phyloP scores from a whole-genome alignment of 305 asterid species.

The Fraxinus baroniana region DNA sequence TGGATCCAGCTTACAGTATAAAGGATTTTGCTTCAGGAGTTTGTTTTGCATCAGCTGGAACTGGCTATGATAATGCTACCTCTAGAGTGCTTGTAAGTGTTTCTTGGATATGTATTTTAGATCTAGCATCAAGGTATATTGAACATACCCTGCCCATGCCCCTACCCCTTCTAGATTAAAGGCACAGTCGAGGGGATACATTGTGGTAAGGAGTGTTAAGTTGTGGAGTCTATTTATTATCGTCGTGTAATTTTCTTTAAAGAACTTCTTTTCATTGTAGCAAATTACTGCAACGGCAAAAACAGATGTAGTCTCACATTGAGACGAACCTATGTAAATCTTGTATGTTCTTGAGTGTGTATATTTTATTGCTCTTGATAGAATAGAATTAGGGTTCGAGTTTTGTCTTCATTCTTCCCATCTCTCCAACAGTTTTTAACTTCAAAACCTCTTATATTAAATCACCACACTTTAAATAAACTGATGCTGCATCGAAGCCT shows the following conservation, averaged over 20 bases:
- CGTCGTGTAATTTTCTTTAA: not conserved
- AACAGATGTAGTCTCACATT: not conserved
- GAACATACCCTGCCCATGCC: not conserved
- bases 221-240: not conserved
- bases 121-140: not conserved
- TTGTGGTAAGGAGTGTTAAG: not conserved
- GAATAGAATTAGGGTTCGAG: not conserved
- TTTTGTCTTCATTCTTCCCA: not conserved
- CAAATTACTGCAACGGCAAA: not conserved
- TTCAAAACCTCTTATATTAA: not conserved
- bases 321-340: not conserved
- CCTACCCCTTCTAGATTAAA: not conserved
- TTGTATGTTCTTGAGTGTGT: not conserved
- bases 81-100: conserved; percentile 59
- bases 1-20: conserved; percentile 59
- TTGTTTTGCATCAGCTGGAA: conserved; percentile 91
- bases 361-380: not conserved
- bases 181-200: not conserved
- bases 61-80: conserved; percentile 72
- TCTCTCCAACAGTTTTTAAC: not conserved
- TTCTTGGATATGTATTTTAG: not conserved
- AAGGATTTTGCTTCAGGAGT: conserved; percentile 69
- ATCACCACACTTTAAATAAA: not conserved
- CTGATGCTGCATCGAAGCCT: not conserved
- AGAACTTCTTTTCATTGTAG: not conserved